These are phyloP conservation scores for Nakaseomyces glabratus DNA, from an alignment of 1,139 yeast species.

Conservation along the genomic window DNA sequence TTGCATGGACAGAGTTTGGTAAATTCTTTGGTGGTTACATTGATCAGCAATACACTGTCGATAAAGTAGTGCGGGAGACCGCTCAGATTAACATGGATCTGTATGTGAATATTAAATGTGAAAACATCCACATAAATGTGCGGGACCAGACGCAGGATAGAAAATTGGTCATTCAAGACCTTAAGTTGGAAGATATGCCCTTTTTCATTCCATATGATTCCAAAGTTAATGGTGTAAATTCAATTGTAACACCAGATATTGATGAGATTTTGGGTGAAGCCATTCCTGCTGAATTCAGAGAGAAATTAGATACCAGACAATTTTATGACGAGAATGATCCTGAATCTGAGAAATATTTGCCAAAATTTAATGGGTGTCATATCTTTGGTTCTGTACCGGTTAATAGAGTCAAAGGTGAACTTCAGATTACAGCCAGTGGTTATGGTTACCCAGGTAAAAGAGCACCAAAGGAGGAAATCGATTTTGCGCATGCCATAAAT, in stretches of 20 bases:
- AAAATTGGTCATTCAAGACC: slow-evolving; percentile 64
- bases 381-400: slow-evolving; percentile 82
- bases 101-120: slow-evolving; percentile 79
- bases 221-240: slow-evolving; percentile 38
- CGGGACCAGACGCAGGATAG: slow-evolving; percentile 71
- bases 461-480: slow-evolving; percentile 44
- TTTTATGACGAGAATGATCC: slow-evolving; percentile 24
- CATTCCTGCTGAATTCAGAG: slow-evolving; percentile 53
- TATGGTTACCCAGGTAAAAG: slow-evolving; percentile 41
- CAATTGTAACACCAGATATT: slow-evolving; percentile 53
- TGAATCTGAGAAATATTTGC: slow-evolving; percentile 11
- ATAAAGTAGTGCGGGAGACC: slow-evolving; percentile 48
- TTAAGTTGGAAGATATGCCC: slow-evolving; percentile 55
- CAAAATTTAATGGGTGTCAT: slow-evolving; percentile 54
- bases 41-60: slow-evolving; percentile 71
- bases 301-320: slow-evolving; percentile 22
- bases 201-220: slow-evolving; percentile 47
- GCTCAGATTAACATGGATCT: slow-evolving; percentile 71
- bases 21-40: slow-evolving; percentile 76
- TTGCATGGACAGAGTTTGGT: slow-evolving; percentile 83
- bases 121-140: slow-evolving; percentile 62
- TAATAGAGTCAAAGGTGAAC: slow-evolving; percentile 75
- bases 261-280: slow-evolving; percentile 59
- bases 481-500: slow-evolving; percentile 75
- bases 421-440: slow-evolving; percentile 75